Evolutionary conservation across 1,284 basidiomycete genomes (phyloP).

Genomic region (Ganoderma lucidum): DNA sequence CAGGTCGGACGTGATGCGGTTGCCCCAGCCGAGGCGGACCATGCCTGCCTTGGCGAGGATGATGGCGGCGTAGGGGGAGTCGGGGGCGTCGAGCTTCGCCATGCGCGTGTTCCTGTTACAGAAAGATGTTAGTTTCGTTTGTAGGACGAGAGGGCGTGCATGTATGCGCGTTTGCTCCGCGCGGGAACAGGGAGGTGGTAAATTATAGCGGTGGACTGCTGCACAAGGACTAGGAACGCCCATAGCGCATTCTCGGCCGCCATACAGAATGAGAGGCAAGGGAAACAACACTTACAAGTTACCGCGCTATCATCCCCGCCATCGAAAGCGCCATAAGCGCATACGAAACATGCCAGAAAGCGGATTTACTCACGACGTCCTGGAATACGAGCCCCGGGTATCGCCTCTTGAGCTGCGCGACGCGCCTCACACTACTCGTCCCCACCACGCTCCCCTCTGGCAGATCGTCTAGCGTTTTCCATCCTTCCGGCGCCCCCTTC

Average conservation of each 20-base stretch:
- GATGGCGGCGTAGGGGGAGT: constrained; percentile 88
- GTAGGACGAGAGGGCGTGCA: neutral
- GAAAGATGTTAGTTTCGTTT: neutral
- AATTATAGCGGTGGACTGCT: neutral
- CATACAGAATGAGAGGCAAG: neutral
- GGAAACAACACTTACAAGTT: constrained; percentile 6
- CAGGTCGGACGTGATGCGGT: constrained; percentile 85
- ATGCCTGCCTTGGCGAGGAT: constrained; percentile 90
- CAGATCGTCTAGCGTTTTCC: constrained; percentile 84
- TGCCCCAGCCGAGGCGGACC: constrained; percentile 73
- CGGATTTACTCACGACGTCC: constrained; percentile 79
- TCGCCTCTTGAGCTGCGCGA: constrained; percentile 82
- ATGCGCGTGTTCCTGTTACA: constrained; percentile 82
- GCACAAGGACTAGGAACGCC: no score
- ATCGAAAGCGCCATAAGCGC: neutral
- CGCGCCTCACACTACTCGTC: constrained; percentile 92
- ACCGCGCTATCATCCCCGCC: constrained; percentile 2
- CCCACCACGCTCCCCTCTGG: constrained; percentile 92
- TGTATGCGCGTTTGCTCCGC: neutral
- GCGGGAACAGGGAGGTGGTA: neutral
- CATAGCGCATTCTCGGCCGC: neutral
- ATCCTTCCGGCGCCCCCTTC: constrained; percentile 62
- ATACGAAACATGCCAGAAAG: neutral
- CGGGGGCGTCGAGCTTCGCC: constrained; percentile 88
- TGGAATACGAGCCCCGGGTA: constrained; percentile 69